Base-by-base conservation (phyloP, 2,329 filamentous ascomycete species). In the Zarea fungicola region DNA sequence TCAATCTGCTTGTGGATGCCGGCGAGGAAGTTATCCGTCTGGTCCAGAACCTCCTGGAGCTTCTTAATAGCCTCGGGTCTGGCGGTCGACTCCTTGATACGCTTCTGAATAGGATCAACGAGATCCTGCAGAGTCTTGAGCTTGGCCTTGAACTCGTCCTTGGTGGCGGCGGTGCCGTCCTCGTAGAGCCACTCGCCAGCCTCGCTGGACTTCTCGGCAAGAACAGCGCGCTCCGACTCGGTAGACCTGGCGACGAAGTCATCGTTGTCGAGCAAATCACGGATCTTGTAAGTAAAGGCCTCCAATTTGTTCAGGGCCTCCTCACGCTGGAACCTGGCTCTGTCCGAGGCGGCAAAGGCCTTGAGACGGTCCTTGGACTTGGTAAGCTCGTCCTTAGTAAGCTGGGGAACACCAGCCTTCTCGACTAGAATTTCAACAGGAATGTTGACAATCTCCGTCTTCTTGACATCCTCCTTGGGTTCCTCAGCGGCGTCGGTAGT, bases 261-360 rank as follows among this genome's bases (percentile, higher is more conserved):
- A 41, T 88, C 83, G 52, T 85, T 84, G 35, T 89, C 85, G 2
- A 96, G 75, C 37, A 95, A 76, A 65, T 96, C 90, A 22, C 90
- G 84, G 23, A 87, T 80, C 60, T 83, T 85, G 75, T 99, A 99
- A 13, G 92, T 96, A 67, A 87, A 97, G 11, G 80, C 85, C 68
- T 99, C 93, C n/a, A 99, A 81, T 55, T 87, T 85, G 69, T 97
- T 99, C 50, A 96, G 74, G 1, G 88, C 82, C 65, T 96, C 92
- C 64, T 96, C 91, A 26, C 91, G 83, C 50, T 83, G 74, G 29
- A 83, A 70, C 43, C 91, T 86, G 23, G 85, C 81, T 56, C 79
- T 80, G 67, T 99, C 93, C 3, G 92, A 96, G 22, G 80, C 75
- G 56, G 95, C 89, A 59, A 99, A 97, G 5, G 89, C 85, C 59